Percentiles rank a stretch among this genome's conserved stretches.
Conservation (phyloP, 2,329 filamentous ascomycete species). For the Monosporascus sp. region DNA sequence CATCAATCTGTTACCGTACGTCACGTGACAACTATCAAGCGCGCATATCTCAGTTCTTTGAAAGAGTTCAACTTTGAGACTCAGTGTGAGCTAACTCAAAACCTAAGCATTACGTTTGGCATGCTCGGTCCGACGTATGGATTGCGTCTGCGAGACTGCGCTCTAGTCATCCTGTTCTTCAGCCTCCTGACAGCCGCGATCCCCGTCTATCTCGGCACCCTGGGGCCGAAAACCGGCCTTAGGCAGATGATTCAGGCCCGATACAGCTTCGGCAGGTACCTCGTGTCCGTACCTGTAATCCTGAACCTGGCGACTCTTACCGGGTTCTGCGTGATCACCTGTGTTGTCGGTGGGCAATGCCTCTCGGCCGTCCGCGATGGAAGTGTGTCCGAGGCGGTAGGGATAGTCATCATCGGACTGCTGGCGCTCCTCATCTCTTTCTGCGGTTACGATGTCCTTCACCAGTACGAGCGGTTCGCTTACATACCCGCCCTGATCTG, state of each 20-base stretch:
- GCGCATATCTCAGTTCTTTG: no score
- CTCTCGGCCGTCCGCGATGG: slow-evolving; percentile 47
- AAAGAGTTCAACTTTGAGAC: background rate
- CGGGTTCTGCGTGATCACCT: slow-evolving; percentile 59
- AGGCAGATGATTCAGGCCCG: slow-evolving; percentile 61
- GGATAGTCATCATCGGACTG: slow-evolving; percentile 56
- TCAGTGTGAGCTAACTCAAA: background rate
- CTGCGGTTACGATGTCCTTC: slow-evolving; percentile 52
- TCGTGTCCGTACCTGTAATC: slow-evolving; percentile 53
- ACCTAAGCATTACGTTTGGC: slow-evolving; percentile 52
- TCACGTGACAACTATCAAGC: background rate
- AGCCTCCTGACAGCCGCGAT: slow-evolving; percentile 47
- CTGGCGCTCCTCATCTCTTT: slow-evolving; percentile 56
- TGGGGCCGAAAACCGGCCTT: slow-evolving; percentile 58
- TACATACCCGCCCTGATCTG: slow-evolving; percentile 51
- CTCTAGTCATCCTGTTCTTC: slow-evolving; percentile 60
- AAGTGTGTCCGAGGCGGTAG: slow-evolving; percentile 44
- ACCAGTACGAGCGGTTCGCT: slow-evolving; percentile 52
- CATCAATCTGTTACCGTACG: slow-evolving; percentile 24
- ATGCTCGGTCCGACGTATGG: slow-evolving; percentile 53
- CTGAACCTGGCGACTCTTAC: slow-evolving; percentile 58
- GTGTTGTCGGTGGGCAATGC: slow-evolving; percentile 55
- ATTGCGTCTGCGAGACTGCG: slow-evolving; percentile 48
- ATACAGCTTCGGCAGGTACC: slow-evolving; percentile 56
- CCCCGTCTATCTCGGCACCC: slow-evolving; percentile 51